Conservation (phyloP, 2,329 filamentous ascomycete species). For the Tolypocladium endophyticum region DNA sequence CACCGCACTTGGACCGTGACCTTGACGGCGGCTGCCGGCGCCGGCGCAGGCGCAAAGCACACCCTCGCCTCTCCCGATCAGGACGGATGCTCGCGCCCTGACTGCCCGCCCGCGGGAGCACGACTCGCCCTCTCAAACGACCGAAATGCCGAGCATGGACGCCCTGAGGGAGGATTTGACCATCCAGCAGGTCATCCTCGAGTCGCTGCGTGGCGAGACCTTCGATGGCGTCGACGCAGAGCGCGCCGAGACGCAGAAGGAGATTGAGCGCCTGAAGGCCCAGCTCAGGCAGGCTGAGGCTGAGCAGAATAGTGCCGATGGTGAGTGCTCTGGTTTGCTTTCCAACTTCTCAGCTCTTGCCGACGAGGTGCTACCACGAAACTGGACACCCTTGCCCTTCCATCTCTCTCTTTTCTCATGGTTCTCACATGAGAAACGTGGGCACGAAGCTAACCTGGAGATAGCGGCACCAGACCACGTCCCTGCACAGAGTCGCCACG, state of each 20-base stretch:
- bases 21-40: neutral
- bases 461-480: neutral
- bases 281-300: constrained; percentile 8
- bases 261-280: constrained; percentile 22
- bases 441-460: neutral
- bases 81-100: constrained; percentile 2
- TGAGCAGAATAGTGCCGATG: neutral
- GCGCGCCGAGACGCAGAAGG: constrained; percentile 12
- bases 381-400: neutral
- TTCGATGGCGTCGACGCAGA: constrained; percentile 19
- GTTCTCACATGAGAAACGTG: neutral
- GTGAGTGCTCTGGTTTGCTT: neutral
- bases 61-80: neutral
- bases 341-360: neutral
- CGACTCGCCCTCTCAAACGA: constrained; percentile 7
- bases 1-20: neutral
- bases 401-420: neutral
- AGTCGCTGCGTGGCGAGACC: constrained; percentile 22
- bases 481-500: neutral
- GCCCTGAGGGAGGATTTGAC: constrained; percentile 29
- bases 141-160: constrained; percentile 10
- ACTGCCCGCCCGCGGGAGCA: constrained; percentile 5
- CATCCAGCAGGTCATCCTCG: constrained; percentile 30
- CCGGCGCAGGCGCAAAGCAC: neutral
- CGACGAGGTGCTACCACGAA: neutral